Conservation (phyloP, 352 stramenopile genomes). For the Phytophthora aleatoria region DNA sequence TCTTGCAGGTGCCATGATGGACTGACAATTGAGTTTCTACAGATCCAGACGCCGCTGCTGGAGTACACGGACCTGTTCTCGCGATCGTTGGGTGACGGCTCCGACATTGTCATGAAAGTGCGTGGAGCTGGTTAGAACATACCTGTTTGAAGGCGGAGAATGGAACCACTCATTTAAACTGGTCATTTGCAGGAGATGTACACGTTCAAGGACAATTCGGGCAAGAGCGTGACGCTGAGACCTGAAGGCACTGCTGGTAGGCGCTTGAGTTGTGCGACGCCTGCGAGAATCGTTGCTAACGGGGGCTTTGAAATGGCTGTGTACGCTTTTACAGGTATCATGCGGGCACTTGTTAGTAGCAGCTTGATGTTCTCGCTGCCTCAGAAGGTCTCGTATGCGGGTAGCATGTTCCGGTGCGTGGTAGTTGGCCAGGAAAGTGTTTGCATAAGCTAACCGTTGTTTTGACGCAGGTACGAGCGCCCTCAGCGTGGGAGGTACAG, state of each 20-base stretch:
- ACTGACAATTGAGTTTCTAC: neutral
- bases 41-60: slow-evolving; percentile 86
- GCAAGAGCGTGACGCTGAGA: slow-evolving; percentile 84
- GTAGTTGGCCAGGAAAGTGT: neutral
- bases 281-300: neutral
- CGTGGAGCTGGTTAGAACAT: neutral
- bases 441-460: neutral
- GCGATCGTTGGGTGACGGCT: slow-evolving; percentile 80
- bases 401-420: slow-evolving; percentile 87
- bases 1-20: neutral
- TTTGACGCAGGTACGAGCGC: slow-evolving; percentile 73
- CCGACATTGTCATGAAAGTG: slow-evolving; percentile 90
- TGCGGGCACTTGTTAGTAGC: slow-evolving; percentile 80
- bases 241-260: slow-evolving; percentile 84
- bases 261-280: neutral
- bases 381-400: slow-evolving; percentile 84
- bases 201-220: slow-evolving; percentile 88
- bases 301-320: neutral
- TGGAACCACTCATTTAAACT: neutral
- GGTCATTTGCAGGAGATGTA: slow-evolving; percentile 81
- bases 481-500: slow-evolving; percentile 85
- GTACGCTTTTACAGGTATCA: slow-evolving; percentile 50
- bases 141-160: neutral
- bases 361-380: slow-evolving; percentile 74
- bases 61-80: slow-evolving; percentile 89